Base-by-base conservation (phyloP, 169 alveolate genomes). In the Sarcocystis neurona region DNA sequence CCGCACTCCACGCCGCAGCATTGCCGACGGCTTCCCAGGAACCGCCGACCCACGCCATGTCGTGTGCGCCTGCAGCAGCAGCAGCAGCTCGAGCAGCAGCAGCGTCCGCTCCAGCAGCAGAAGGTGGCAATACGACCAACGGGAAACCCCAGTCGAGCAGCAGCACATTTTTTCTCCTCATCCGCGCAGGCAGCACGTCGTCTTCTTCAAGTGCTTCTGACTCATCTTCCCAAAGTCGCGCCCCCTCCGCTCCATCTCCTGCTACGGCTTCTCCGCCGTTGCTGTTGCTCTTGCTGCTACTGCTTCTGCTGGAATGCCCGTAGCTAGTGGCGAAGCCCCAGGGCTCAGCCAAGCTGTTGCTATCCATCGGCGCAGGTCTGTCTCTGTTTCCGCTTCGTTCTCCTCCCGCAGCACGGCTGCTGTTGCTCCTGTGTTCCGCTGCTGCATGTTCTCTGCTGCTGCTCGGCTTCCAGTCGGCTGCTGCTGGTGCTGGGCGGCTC, bases 11-110 rank as follows among this genome's bases (percentile, higher is more conserved):
- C 43, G 56, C 82, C 2, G 82, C 82, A 6, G 82, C 82, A 39
- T 72, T 53, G 53, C 82, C 82, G 34, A 72, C 56, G 41, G 82
- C 82, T 72, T 72, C 82, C 82, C 82, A 72, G 6, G 43, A 2
- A 30, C 82, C 82, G 20, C 58, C 82, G 34, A 72, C 39, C 82
- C 82, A 72, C 37, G 41, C 58, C 23, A 39, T 53, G 18, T 37
- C 82, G 20, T 72, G 82, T 23, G 66, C 66, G 23, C 66, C 23
- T 53, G 12, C 23, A 12, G 12, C 66, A 15, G 66, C 12, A 2
- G 82, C 58, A 39, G 6, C 56, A 4, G 20, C 56, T 39, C 82
- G 39, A 10, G 58, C 34, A 39, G 82, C 47, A 30, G 20, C 75
- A 41, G 27, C 43, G 10, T 43, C n/a, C n/a, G n/a, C n/a, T n/a